Percentiles rank a stretch among this genome's conserved stretches.
These are phyloP conservation scores for Beauveria asiatica DNA, from an alignment of 2,329 filamentous ascomycete genomes.

Conservation along the genomic window DNA sequence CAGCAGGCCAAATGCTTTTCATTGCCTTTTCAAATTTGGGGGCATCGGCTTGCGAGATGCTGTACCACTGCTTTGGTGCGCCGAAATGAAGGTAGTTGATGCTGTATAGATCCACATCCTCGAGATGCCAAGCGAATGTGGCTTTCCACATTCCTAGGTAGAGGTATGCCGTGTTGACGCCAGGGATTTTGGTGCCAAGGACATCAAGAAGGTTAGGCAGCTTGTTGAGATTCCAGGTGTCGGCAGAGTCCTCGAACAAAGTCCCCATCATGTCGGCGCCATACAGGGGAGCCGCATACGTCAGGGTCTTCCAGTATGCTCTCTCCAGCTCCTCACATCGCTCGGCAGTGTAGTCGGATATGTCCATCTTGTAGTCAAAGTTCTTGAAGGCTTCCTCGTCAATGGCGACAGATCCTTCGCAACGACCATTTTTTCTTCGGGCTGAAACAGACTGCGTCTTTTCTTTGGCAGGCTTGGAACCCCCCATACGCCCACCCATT, in stretches of 20 bases:
- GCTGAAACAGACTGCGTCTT: conserved; percentile 73
- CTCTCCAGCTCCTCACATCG: conserved; percentile 91
- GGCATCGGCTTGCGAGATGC: conserved; percentile 92
- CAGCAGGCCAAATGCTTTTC: conserved; percentile 89
- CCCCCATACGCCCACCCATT: conserved; percentile 31
- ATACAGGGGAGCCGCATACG: conserved; percentile 89
- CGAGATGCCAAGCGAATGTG: conserved; percentile 97
- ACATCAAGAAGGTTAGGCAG: conserved; percentile 90
- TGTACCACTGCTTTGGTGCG: conserved; percentile 98
- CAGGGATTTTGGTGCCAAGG: conserved; percentile 88
- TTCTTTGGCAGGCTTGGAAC: conserved; percentile 41
- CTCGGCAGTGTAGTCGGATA: conserved; percentile 82
- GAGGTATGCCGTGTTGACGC: conserved; percentile 95
- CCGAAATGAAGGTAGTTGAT: conserved; percentile 99
- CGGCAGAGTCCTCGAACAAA: conserved; percentile 78
- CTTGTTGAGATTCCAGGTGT: conserved; percentile 89
- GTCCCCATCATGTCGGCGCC: conserved; percentile 95
- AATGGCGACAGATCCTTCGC: conserved; percentile 67
- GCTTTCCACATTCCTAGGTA: conserved; percentile 99
- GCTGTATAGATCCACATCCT: conserved; percentile 97
- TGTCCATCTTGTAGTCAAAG: conserved; percentile 83
- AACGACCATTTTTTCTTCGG: conserved; percentile 75
- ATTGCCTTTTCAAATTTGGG: conserved; percentile 89
- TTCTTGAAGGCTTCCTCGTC: conserved; percentile 86
- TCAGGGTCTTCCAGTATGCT: conserved; percentile 94